These are phyloP conservation scores for Coccomyxa sp. DNA, from an alignment of 139 green algal genomes.

Conservation along the genomic window DNA sequence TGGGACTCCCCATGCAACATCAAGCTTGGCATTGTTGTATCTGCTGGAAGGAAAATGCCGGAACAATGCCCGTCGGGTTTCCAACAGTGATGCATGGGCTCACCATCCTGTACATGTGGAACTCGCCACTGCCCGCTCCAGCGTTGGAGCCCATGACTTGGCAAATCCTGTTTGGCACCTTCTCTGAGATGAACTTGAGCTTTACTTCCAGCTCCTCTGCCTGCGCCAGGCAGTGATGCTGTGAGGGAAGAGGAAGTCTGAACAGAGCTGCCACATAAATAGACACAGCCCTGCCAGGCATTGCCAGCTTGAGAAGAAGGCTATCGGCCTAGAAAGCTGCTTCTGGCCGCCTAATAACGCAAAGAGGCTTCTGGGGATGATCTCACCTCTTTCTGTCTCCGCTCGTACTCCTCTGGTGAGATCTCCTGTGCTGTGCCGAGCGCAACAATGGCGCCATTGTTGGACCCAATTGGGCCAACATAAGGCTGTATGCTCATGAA, in stretches of 20 bases:
- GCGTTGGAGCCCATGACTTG: conserved; percentile 77
- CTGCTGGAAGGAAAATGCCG: not conserved
- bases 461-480: not conserved
- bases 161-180: conserved; percentile 64
- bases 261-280: no score
- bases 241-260: no score
- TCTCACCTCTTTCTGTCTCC: conserved; percentile 31
- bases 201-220: conserved; percentile 80
- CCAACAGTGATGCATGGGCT: no score
- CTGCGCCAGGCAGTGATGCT: no score
- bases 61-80: not conserved
- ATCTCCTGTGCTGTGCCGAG: conserved; percentile 10
- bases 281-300: no score
- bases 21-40: not conserved
- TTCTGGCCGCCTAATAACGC: no score
- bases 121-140: conserved; percentile 83
- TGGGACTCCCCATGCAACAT: not conserved
- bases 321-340: no score
- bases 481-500: conserved; percentile 12
- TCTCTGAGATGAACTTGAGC: conserved; percentile 78
- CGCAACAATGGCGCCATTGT: conserved; percentile 11
- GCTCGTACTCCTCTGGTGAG: conserved; percentile 25
- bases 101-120: conserved; percentile 81
- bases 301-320: no score
- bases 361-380: no score